phyloP scores from a whole-genome alignment of 352 stramenopile species.

The Globisporangium echinulatum region DNA sequence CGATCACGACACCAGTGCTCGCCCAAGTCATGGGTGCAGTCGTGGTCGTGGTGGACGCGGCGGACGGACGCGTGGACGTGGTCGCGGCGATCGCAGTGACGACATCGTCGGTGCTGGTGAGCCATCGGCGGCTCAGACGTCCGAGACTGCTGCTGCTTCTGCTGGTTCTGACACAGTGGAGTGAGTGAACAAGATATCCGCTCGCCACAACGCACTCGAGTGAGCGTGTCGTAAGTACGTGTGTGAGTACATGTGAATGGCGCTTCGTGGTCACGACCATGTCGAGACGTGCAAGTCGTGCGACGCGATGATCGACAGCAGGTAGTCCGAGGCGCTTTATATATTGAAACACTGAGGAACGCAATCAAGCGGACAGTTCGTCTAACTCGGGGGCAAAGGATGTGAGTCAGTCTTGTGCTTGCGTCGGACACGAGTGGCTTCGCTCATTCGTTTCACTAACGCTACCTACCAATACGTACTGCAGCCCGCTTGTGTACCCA shows the following conservation, averaged over 20 bases:
- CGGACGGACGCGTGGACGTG: conserved; percentile 19
- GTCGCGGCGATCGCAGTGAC: conserved; percentile 5
- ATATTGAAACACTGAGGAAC: not conserved
- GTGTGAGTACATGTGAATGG: not conserved
- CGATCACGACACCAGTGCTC: not conserved
- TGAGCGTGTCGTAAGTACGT: not conserved
- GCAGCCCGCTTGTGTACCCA: too few species aligned
- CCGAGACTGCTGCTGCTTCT: not conserved
- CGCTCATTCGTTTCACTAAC: too few species aligned
- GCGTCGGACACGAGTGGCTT: too few species aligned
- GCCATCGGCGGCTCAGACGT: too few species aligned
- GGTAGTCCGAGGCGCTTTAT: conserved; percentile 14
- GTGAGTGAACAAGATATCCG: not conserved
- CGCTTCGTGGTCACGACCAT: too few species aligned
- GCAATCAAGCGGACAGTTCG: too few species aligned
- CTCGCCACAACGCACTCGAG: not conserved
- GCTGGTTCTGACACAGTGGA: conserved; percentile 7
- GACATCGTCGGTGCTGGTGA: too few species aligned
- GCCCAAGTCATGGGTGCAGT: not conserved
- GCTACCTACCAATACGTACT: too few species aligned
- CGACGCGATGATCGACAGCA: not conserved
- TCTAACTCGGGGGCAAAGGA: too few species aligned
- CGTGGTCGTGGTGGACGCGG: conserved; percentile 21
- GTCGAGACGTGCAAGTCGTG: too few species aligned
- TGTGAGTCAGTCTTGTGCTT: too few species aligned